Evolutionary conservation across 106 monocot genomes (phyloP).

Genomic region (Dendrobium officinale): DNA sequence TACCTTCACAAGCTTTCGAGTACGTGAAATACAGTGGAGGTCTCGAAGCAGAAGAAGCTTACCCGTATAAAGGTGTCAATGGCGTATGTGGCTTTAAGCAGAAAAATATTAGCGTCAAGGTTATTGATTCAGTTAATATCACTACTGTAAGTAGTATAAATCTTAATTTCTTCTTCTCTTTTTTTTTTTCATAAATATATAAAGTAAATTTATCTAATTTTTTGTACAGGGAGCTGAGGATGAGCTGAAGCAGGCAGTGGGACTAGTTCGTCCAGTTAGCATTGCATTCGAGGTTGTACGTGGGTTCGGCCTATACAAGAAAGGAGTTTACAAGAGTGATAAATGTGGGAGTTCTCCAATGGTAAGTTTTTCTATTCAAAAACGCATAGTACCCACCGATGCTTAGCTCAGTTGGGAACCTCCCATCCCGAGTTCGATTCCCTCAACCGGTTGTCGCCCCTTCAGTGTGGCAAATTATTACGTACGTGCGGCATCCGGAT

Average conservation of each 20-base stretch:
- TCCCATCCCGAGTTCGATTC: too few species aligned
- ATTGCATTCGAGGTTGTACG: conserved; percentile 75
- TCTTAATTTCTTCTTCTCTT: background rate
- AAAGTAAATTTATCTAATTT: background rate
- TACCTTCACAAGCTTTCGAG: conserved; percentile 76
- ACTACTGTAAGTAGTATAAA: conserved; percentile 25
- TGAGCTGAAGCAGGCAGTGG: conserved; percentile 87
- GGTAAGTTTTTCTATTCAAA: conserved; percentile 30
- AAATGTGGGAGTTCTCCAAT: conserved; percentile 58
- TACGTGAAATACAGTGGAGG: conserved; percentile 82
- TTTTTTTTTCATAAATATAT: too few species aligned
- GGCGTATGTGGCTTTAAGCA: conserved; percentile 47
- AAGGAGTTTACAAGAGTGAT: conserved; percentile 71
- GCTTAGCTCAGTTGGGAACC: too few species aligned
- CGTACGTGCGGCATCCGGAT: too few species aligned
- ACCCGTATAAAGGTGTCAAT: conserved; percentile 69
- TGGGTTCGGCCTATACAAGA: conserved; percentile 65
- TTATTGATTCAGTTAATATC: conserved; percentile 56
- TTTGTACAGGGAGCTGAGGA: conserved; percentile 68
- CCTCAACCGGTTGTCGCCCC: too few species aligned
- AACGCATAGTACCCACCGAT: too few species aligned
- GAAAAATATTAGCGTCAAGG: conserved; percentile 54
- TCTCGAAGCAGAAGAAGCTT: conserved; percentile 67
- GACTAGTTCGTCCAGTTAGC: conserved; percentile 82
- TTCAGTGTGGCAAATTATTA: too few species aligned